Evolutionary conservation across 805 yeast genomes (phyloP).

Genomic region (Candida bentonensis): DNA sequence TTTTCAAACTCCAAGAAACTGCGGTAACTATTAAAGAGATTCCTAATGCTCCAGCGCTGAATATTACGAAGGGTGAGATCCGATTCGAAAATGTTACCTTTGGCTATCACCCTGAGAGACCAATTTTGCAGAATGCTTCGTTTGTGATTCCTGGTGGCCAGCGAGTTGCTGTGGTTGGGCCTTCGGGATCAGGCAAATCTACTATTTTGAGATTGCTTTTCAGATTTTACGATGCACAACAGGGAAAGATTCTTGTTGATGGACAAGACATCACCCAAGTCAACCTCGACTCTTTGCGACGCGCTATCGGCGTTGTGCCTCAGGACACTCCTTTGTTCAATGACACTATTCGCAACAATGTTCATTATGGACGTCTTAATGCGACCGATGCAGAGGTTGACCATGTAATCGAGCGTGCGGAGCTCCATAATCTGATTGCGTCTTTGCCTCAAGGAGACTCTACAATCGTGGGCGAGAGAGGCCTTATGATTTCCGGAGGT

Average conservation of each 20-base stretch:
- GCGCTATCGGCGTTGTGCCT: slow-evolving; percentile 81
- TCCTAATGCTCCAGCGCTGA: slow-evolving; percentile 48
- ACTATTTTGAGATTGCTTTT: slow-evolving; percentile 74
- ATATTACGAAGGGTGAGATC: slow-evolving; percentile 53
- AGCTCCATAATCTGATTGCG: slow-evolving; percentile 44
- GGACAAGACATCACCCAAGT: slow-evolving; percentile 76
- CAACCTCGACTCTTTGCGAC: slow-evolving; percentile 60
- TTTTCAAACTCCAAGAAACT: slow-evolving; percentile 72
- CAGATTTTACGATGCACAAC: slow-evolving; percentile 73
- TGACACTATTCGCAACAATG: slow-evolving; percentile 76
- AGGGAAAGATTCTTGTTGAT: slow-evolving; percentile 70
- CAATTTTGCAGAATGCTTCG: slow-evolving; percentile 65
- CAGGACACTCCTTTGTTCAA: slow-evolving; percentile 95
- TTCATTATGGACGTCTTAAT: slow-evolving; percentile 66
- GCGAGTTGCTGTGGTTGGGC: slow-evolving; percentile 91
- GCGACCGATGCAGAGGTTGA: slow-evolving; percentile 63
- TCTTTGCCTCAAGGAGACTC: slow-evolving; percentile 73
- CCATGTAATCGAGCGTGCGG: slow-evolving; percentile 53
- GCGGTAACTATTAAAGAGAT: slow-evolving; percentile 50
- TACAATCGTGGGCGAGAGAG: slow-evolving; percentile 87
- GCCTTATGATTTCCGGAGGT: slow-evolving; percentile 99
- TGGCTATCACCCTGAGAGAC: slow-evolving; percentile 82
- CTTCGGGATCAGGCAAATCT: slow-evolving; percentile 92
- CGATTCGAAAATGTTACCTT: slow-evolving; percentile 82
- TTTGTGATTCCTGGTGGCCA: slow-evolving; percentile 84